Conservation (phyloP, 345 rosid genomes). For the Diplotaxis tenuifolia region DNA sequence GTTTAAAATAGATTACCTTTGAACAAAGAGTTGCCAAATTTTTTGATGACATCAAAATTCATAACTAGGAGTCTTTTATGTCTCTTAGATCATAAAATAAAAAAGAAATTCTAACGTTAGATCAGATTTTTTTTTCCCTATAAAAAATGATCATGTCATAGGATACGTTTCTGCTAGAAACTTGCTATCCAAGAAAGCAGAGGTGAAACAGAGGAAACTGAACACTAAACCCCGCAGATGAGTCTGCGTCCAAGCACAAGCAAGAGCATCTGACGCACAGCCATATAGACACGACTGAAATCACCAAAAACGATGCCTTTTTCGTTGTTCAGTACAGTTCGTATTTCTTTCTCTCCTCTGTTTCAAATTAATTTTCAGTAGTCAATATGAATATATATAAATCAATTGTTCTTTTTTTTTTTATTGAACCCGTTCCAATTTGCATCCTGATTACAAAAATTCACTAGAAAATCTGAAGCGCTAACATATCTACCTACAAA, state of each 20-base stretch:
- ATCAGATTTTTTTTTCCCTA: too few species aligned
- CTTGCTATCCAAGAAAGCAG: neutral
- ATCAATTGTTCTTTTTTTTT: neutral
- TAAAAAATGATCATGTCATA: too few species aligned
- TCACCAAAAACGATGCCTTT: neutral
- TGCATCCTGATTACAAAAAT: neutral
- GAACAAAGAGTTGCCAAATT: too few species aligned
- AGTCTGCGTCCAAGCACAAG: neutral
- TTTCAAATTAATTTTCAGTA: neutral
- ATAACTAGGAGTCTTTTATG: too few species aligned
- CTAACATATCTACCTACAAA: neutral
- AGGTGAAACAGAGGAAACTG: neutral
- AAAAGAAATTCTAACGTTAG: too few species aligned
- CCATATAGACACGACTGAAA: neutral
- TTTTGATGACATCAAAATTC: too few species aligned
- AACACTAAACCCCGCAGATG: neutral
- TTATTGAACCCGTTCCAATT: neutral
- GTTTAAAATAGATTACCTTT: too few species aligned
- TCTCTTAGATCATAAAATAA: too few species aligned
- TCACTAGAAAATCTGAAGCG: neutral
- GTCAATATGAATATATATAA: neutral
- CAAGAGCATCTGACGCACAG: neutral
- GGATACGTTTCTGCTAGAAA: neutral
- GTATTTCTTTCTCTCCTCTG: neutral
- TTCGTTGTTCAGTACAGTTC: neutral